Evolutionary conservation across 768 basidiomycete genomes (phyloP), one percentile per base, ranked within the genome.

Genomic region (Daedaleopsis sinensis): DNA sequence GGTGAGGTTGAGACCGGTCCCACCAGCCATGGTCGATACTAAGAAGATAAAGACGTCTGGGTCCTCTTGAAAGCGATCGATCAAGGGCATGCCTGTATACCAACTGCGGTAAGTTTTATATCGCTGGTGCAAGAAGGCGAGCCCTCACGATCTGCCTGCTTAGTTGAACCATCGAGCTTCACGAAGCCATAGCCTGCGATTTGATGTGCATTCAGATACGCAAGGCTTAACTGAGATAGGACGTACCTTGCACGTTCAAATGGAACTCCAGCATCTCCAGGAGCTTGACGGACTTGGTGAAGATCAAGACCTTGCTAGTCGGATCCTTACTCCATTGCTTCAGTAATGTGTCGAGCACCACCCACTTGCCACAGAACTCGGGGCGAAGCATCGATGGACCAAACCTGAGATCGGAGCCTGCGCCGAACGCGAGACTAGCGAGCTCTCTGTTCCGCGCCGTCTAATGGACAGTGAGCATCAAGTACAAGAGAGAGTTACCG

Each of bases 211-310:
- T 13, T 8, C 39, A 7, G n/a, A n/a, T 43, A 32, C 18, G 12
- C 11, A 15, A 43, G n/a, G 21, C 24, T 23, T 46, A 21, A 49
- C 52, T 24, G n/a, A 44, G 21, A 52, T n/a, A 36, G 8, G 37
- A 67, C 78, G 51, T 46, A 89, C 90, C 74, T 70, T 76, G 76
- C 11, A 74, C 76, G n/a, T 77, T 78, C 13, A 95, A 80, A 71
- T 92, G 90, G 67, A 85, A 89, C 38, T 90, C 84, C 27, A 97
- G 75, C 87, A 95, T 93, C 18, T 91, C 89, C 13, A 98, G 79
- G 24, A 98, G 76, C 71, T 95, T 94, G 57, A 96, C 92, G 1
- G 93, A 91, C 72, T 94, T 94, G 3, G 94, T 95, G 75, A 98
- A 98, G 59, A 98, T 87, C 46, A 98, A 79, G 43, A 97, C 93